These are phyloP conservation scores for Colletotrichum sp. DNA, from an alignment of 2,329 filamentous ascomycete genomes.

Conservation along the genomic window DNA sequence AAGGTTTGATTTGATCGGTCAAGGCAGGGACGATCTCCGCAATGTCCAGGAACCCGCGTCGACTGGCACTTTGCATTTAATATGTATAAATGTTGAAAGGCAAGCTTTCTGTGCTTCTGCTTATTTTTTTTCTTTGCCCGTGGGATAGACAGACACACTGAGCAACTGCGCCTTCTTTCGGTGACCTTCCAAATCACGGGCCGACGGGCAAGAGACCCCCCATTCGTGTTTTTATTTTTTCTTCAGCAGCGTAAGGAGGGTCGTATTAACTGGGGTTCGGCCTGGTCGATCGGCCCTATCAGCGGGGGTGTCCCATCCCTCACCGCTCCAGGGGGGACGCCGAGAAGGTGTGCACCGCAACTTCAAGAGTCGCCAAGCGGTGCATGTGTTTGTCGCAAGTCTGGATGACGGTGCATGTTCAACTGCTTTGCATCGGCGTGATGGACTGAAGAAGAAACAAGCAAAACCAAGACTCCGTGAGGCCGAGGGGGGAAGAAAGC, in stretches of 20 bases:
- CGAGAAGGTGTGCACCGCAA: neutral
- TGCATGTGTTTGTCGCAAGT: neutral
- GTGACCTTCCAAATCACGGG: neutral
- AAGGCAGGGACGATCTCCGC: neutral
- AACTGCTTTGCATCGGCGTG: neutral
- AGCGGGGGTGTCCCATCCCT: constrained; percentile 3
- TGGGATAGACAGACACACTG: neutral
- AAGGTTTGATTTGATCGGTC: neutral
- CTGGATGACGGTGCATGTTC: neutral
- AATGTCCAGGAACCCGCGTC: neutral
- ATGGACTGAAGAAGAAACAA: neutral
- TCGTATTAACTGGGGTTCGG: constrained; percentile 15
- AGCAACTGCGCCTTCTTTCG: neutral
- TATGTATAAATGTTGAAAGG: neutral
- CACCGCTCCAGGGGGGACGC: neutral
- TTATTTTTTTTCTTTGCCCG: neutral
- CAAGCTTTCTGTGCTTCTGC: neutral
- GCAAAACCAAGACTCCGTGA: neutral
- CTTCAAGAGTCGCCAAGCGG: neutral
- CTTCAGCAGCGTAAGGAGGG: neutral
- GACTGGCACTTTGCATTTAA: neutral
- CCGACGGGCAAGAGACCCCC: neutral
- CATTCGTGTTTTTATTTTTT: neutral
- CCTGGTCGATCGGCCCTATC: constrained; percentile 18
- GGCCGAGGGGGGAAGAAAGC: neutral